phyloP scores from a whole-genome alignment of 2,329 filamentous ascomycete species.

The Fusarium tupiense region DNA sequence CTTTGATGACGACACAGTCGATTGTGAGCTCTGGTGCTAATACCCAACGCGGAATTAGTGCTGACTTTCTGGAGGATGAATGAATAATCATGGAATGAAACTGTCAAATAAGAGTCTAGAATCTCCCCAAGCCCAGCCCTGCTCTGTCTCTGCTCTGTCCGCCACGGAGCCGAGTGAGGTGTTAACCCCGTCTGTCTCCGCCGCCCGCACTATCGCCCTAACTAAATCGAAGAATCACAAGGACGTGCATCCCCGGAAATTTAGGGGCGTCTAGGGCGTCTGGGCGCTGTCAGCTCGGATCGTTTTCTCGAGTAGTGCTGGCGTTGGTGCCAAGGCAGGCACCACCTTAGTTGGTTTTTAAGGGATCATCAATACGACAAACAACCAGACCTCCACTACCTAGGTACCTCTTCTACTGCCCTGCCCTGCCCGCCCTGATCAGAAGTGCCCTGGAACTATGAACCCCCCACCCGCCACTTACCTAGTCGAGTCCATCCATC shows the following conservation, averaged over 20 bases:
- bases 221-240: constrained; percentile 1
- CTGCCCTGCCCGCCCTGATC: not conserved
- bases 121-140: not conserved
- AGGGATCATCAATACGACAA: constrained; percentile 27
- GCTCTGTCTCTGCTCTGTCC: not conserved
- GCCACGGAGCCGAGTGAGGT: not conserved
- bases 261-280: constrained; percentile 7
- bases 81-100: constrained; percentile 18
- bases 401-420: too few relatives aligned
- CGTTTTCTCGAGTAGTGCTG: constrained; percentile 4
- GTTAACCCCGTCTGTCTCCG: not conserved
- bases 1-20: constrained; percentile 29
- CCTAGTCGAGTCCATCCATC: not conserved
- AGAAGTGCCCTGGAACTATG: not conserved
- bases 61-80: constrained; percentile 18
- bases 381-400: not conserved
- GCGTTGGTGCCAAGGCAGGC: constrained; percentile 23
- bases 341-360: not conserved
- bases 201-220: constrained; percentile 11
- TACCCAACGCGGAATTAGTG: constrained; percentile 24
- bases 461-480: not conserved
- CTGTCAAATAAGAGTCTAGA: constrained; percentile 6
- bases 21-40: constrained; percentile 1
- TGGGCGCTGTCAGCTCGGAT: constrained; percentile 18
- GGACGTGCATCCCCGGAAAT: constrained; percentile 8